phyloP scores from a whole-genome alignment of 2,329 filamentous ascomycete species.

The Blastomyces gilchristii region DNA sequence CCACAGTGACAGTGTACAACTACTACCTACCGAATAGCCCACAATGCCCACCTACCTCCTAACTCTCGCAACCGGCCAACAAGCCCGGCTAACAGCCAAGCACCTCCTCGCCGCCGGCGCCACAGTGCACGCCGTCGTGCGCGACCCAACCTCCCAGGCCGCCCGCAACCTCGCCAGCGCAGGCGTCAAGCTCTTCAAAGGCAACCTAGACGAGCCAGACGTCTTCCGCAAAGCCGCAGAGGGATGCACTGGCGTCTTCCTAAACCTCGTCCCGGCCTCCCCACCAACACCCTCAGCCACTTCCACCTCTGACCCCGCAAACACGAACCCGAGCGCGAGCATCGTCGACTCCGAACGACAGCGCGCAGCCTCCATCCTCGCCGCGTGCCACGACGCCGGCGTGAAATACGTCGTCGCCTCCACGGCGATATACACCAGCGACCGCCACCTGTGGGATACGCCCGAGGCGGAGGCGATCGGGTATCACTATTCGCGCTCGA shows the following conservation, averaged over 20 bases:
- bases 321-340: neutral
- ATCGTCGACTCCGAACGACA: neutral
- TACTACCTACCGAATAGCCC: neutral
- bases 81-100: neutral
- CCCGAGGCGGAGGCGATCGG: neutral
- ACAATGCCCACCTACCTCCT: constrained; percentile 1
- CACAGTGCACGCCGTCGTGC: neutral
- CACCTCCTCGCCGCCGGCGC: neutral
- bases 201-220: neutral
- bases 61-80: neutral
- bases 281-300: neutral
- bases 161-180: neutral
- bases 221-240: neutral
- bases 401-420: neutral
- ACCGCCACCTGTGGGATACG: neutral
- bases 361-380: neutral
- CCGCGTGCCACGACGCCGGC: neutral
- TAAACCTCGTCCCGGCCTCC: neutral
- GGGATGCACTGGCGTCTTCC: neutral
- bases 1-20: no score
- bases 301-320: neutral
- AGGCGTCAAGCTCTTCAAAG: neutral
- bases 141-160: neutral
- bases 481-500: neutral
- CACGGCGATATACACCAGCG: neutral